Evolutionary conservation across 768 basidiomycete species (phyloP).

Genomic region (Termitomyces sp.): DNA sequence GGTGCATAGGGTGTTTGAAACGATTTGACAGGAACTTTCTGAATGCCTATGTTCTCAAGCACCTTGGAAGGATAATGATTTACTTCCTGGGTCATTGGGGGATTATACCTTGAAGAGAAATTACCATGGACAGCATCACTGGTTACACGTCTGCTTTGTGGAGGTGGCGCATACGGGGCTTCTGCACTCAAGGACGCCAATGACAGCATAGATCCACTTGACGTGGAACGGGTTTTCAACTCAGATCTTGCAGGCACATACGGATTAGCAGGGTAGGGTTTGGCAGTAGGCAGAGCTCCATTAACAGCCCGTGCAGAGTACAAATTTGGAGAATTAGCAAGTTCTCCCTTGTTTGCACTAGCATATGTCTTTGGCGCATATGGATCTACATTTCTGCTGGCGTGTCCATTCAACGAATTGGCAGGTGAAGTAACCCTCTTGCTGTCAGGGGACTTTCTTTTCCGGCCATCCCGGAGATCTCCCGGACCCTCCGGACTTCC

Average conservation of each 20-base stretch:
- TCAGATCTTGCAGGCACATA: constrained; percentile 16
- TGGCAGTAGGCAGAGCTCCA: constrained; percentile 17
- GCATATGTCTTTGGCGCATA: constrained; percentile 27
- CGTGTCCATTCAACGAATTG: constrained; percentile 2
- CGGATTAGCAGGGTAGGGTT: constrained; percentile 5
- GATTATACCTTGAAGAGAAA: constrained; percentile 22
- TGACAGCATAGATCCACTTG: constrained; percentile 39
- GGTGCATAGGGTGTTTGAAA: constrained; percentile 67
- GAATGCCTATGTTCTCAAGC: constrained; percentile 13
- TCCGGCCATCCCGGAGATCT: too few relatives aligned
- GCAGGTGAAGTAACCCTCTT: constrained; percentile 5
- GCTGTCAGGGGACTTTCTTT: too few relatives aligned
- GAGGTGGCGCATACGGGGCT: constrained; percentile 28
- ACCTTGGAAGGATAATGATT: constrained; percentile 9
- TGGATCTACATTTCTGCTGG: too few relatives aligned
- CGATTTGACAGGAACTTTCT: constrained; percentile 31
- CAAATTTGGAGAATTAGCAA: constrained; percentile 25
- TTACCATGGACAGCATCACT: constrained; percentile 21
- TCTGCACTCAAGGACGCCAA: constrained; percentile 24
- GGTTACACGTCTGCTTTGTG: constrained; percentile 16
- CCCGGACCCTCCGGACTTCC: too few relatives aligned
- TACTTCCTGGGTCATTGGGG: constrained; percentile 14
- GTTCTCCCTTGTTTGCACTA: constrained; percentile 17
- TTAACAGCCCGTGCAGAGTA: constrained; percentile 17
- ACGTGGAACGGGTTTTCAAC: constrained; percentile 33